Conservation (phyloP, 768 basidiomycete species). For the Serendipita sp. region DNA sequence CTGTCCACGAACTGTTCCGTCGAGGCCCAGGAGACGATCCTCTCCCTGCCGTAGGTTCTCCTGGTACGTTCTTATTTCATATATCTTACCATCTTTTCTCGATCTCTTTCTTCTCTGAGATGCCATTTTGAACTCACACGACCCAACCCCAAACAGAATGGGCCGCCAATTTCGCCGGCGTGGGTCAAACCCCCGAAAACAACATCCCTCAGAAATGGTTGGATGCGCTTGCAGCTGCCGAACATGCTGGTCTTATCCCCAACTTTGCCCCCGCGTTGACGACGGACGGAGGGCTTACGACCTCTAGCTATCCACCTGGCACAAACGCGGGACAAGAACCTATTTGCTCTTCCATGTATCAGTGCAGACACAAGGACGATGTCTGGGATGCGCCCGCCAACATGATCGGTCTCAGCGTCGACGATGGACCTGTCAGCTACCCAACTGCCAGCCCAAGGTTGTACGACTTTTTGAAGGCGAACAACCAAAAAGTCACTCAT, state of each 20-base stretch:
- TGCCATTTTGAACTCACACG: neutral
- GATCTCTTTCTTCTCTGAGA: too few species aligned
- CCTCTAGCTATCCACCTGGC: constrained; percentile 23
- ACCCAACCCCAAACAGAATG: constrained; percentile 32
- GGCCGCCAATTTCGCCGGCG: constrained; percentile 40
- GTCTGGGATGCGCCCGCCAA: constrained; percentile 66
- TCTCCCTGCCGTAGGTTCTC: constrained; percentile 33
- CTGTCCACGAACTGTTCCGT: constrained; percentile 44
- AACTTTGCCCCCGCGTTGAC: constrained; percentile 37
- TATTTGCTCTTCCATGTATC: constrained; percentile 65
- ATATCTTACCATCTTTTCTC: neutral
- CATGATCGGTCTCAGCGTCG: constrained; percentile 49
- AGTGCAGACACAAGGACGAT: constrained; percentile 44
- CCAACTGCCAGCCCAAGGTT: constrained; percentile 26
- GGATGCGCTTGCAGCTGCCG: constrained; percentile 50
- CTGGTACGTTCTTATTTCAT: constrained; percentile 25
- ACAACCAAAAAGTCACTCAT: constrained; percentile 62
- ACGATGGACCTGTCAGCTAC: constrained; percentile 48
- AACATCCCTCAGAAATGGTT: constrained; percentile 53
- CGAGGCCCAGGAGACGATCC: constrained; percentile 22
- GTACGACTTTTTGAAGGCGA: constrained; percentile 46
- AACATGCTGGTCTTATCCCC: constrained; percentile 57
- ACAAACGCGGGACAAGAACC: constrained; percentile 21
- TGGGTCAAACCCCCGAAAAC: constrained; percentile 15
- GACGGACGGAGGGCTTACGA: constrained; percentile 17